Conservation (phyloP, 352 stramenopile genomes). For the Globisporangium recalcitrans region DNA sequence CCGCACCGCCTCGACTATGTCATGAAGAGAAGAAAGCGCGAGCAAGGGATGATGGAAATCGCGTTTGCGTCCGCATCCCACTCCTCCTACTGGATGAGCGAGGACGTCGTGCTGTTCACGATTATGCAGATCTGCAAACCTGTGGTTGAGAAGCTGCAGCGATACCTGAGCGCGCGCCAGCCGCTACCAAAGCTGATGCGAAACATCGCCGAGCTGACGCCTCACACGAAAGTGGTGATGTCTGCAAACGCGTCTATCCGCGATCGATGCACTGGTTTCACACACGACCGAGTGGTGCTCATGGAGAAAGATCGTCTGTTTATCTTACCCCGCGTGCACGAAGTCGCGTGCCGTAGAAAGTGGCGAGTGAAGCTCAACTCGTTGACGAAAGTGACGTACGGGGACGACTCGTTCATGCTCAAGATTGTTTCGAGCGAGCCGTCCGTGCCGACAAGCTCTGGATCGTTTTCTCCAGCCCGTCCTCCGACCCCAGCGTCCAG, state of each 20-base stretch:
- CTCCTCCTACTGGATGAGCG: slow-evolving; percentile 87
- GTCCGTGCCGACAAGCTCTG: slow-evolving; percentile 15
- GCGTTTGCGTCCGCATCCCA: slow-evolving; percentile 77
- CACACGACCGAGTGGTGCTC: slow-evolving; percentile 66
- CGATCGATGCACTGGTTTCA: slow-evolving; percentile 73
- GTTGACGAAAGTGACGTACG: slow-evolving; percentile 51
- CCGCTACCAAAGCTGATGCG: slow-evolving; percentile 71
- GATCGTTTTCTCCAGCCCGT: slow-evolving; percentile 22
- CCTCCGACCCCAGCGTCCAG: slow-evolving; percentile 18
- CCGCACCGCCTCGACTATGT: slow-evolving; percentile 79
- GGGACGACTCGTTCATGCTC: slow-evolving; percentile 79
- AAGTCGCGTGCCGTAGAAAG: slow-evolving; percentile 65
- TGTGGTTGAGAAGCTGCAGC: slow-evolving; percentile 73
- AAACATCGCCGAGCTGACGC: slow-evolving; percentile 76
- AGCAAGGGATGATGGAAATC: slow-evolving; percentile 85
- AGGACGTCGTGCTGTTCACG: slow-evolving; percentile 83
- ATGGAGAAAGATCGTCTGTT: slow-evolving; percentile 68
- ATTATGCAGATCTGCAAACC: slow-evolving; percentile 84
- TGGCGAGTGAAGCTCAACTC: slow-evolving; percentile 59
- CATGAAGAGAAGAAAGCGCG: slow-evolving; percentile 63
- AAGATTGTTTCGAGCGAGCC: slow-evolving; percentile 52
- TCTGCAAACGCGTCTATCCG: slow-evolving; percentile 73
- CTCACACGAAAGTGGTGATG: slow-evolving; percentile 56
- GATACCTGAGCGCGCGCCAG: slow-evolving; percentile 72
- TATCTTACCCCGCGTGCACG: slow-evolving; percentile 51